Evolutionary conservation across 306 rosid species (phyloP), one percentile per base, ranked within the genome.

Genomic region (Hippophae tibetana): DNA sequence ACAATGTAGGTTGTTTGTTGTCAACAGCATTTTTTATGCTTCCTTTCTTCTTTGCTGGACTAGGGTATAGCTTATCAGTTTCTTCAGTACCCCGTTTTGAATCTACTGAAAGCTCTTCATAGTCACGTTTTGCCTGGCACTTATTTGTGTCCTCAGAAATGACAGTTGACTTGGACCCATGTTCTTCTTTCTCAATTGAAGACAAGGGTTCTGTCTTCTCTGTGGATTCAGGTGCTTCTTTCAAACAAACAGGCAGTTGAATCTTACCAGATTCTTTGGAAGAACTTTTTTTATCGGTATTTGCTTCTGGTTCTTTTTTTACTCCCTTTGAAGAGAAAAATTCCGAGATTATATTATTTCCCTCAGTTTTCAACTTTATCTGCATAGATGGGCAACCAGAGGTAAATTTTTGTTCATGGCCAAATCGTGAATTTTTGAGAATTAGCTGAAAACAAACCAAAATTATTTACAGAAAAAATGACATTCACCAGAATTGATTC

Each of bases 361-460:
- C 69, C 69, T 78, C 81, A 7, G 79, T 45, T 76, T 85, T 85
- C 43, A 81, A 53, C 42, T 82, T 78, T 67, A 87, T 81, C 97
- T 90, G 84, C 66, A 57, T 66, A 58, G 69, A 55, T 76, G 47
- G 23, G 61, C 46, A 18, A 56, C 31, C 57, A 51, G 52, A 59
- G 63, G 49, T 9, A 58, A 38, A 58, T 10, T 63, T 56, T 55
- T 63, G 57, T 8, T 43, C 6, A 53, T 8, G 13, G 45, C 10
- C 38, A 44, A 57, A 60, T 46, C 58, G 60, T 23, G 31, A 63
- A 67, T 44, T 7, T 18, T 41, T 13, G 26, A 10, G 11, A 10
- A 53, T 54, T 47, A 14, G 27, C 52, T 26, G 26, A 11, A 49
- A 9, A 18, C 42, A 18, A 61, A 13, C 40, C 13, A 46, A 31